Conservation (phyloP, 1,139 yeast species). For the Magnusiomyces ingens region DNA sequence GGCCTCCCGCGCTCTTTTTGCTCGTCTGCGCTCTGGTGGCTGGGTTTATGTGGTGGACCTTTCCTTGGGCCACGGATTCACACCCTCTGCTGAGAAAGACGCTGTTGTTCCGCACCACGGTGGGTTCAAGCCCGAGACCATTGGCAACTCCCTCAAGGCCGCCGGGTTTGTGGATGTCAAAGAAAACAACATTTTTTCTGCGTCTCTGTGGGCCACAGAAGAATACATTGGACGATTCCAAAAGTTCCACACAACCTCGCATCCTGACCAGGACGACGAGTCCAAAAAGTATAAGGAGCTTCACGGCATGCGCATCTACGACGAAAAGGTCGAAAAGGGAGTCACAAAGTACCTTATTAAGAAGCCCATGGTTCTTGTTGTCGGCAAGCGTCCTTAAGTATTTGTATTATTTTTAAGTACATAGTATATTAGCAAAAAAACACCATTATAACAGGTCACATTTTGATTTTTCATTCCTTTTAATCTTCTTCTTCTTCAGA, state of each 20-base stretch:
- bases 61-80: slow-evolving; percentile 1
- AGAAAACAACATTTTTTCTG: slow-evolving; percentile 17
- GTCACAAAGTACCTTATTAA: slow-evolving; percentile 14
- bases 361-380: slow-evolving; percentile 18
- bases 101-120: slow-evolving; percentile 21
- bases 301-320: slow-evolving; percentile 11
- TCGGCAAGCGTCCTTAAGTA: slow-evolving; percentile 15
- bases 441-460: background rate
- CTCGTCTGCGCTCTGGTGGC: slow-evolving; percentile 23
- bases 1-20: slow-evolving; percentile 19
- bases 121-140: slow-evolving; percentile 17
- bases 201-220: slow-evolving; percentile 23
- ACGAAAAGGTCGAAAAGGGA: slow-evolving; percentile 15
- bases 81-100: slow-evolving; percentile 5
- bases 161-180: slow-evolving; percentile 22
- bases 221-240: slow-evolving; percentile 16
- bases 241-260: slow-evolving; percentile 7
- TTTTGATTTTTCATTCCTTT: background rate
- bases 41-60: slow-evolving; percentile 25
- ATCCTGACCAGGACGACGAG: slow-evolving; percentile 3
- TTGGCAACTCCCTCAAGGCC: slow-evolving; percentile 17
- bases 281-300: background rate
- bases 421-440: too few relatives aligned
- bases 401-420: background rate
- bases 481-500: slow-evolving; percentile 33